Base-by-base conservation (phyloP, 208 protist genomes). In the Herpetomonas muscarum region DNA sequence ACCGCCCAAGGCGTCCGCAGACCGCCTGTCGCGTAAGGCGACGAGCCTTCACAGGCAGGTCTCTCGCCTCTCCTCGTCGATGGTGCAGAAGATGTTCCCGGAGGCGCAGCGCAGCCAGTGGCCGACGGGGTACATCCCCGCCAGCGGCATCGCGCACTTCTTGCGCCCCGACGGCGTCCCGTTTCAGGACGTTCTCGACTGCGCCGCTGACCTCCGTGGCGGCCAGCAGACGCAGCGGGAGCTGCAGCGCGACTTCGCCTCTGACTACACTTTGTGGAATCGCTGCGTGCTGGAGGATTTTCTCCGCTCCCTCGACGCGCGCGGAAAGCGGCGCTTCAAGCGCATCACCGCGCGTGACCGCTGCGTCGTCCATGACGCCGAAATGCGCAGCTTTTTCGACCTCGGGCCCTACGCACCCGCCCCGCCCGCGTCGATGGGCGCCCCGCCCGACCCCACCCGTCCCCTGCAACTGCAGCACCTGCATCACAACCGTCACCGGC, bases 261-360 rank as follows among this genome's bases (percentile, higher is more conserved):
- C 80, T 17, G 85, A 92, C 58, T 89, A 92, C 68, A 74, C 69
- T 17, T 48, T 92, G 61, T 92, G 85, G 81, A 70, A 55, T 15
- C 77, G 79, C 5, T 78, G 68, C 49, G 48, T 62, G 15, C 61
- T 90, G 7, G 63, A 69, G 29, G 67, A 87, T 36, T 76, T 78
- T 44, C 66, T 80, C 36, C 61, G 56, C 4, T 29, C 37, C 3
- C 72, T 84, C 36, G 64, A 47, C 31, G 25, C 39, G 4, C 64
- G 62, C n/a, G 61, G 58, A 6, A 68, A 55, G 4, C 71, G 71
- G 2, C 49, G 57, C 22, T 72, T 82, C 31, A 63, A 51, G 12
- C 48, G 56, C 6, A 39, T 74, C 1, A 74, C 64, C 12, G 64
- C 67, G n/a, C 67, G 76, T 15, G 67, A 75, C 37, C 63, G 71